Conservation (phyloP, 148 eudicot genomes). For the Camellia sinensis region DNA sequence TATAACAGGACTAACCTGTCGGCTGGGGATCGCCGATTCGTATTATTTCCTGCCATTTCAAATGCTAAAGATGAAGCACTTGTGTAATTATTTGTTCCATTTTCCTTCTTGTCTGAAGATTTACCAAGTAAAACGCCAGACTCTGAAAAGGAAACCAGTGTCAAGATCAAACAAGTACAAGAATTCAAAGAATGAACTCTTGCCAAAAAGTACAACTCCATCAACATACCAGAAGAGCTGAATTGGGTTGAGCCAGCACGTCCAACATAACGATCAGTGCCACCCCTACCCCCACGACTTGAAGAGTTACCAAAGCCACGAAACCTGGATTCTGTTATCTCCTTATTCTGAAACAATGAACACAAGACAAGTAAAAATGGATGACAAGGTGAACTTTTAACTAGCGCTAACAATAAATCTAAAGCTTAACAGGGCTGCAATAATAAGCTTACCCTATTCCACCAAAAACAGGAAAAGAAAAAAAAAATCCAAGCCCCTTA, state of each 20-base stretch:
- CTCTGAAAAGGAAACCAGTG: conserved; percentile 34
- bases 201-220: not conserved
- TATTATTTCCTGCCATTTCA: conserved; percentile 37
- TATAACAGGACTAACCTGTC: conserved; percentile 33
- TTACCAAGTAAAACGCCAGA: conserved; percentile 50
- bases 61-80: conserved; percentile 28
- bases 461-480: not conserved
- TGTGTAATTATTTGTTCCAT: conserved; percentile 42
- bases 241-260: conserved; percentile 47
- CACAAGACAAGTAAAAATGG: not conserved
- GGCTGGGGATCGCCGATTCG: conserved; percentile 34
- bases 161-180: conserved; percentile 12
- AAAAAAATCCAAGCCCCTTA: not conserved
- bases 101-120: conserved; percentile 67
- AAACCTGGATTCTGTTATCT: conserved; percentile 61
- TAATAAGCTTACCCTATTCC: not conserved
- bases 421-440: not conserved
- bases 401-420: not conserved
- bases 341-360: conserved; percentile 50
- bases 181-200: not conserved
- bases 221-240: conserved; percentile 50
- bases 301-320: conserved; percentile 54
- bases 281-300: conserved; percentile 59
- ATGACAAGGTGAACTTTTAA: not conserved
- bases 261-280: conserved; percentile 56